Base-by-base conservation (phyloP, 2,329 filamentous ascomycete genomes). In the Exserohilum rostratum region DNA sequence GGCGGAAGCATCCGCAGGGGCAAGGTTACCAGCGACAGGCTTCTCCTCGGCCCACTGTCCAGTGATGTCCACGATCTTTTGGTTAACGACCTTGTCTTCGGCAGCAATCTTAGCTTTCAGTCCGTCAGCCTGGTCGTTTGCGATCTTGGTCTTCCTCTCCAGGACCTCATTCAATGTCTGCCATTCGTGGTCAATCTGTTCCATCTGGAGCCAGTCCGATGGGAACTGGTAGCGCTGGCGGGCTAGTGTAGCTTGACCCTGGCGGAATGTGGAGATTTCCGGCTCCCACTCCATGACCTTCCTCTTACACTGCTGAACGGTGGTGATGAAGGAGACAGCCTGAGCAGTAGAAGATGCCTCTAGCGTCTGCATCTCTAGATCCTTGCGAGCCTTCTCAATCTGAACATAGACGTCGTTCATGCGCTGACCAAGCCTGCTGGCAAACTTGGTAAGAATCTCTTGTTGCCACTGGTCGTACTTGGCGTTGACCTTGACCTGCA, bases 401-500 rank as follows among this genome's bases (percentile, higher is more conserved):
- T 98, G 93, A 11, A 90, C 88, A 66, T 95, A 92, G 3, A 97
- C 89, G 69, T 99, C 95, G 44, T 91, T 86, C 87, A 98, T 96
- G 45, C 93, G 90, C 60, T 86, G 90, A 42, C 93, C 91, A 40
- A 99, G 88, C 51, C 95, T 91, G 52, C 85, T 84, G 33, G 92
- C 95, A 76, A 99, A 99, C 73, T 96, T 96, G 65, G 90, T 85
- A 33, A 98, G 82, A 50, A 99, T 96, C 63, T 99, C 95, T 67
- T 97, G 91, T 75, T 99, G 95, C 95, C 96, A 99, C 75, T 98
- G 93, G 72, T 99, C 96, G 72, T 99, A 99, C 75, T 98, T 99
- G 67, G 92, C 91, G 69, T 98, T 99, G 75, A 99, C 95, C 77
- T 96, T 97, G 53, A 93, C 91, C 76, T 99, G 96, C 0, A 99